phyloP scores from a whole-genome alignment of 2,329 filamentous ascomycete species.

The Alternaria gansuensis region DNA sequence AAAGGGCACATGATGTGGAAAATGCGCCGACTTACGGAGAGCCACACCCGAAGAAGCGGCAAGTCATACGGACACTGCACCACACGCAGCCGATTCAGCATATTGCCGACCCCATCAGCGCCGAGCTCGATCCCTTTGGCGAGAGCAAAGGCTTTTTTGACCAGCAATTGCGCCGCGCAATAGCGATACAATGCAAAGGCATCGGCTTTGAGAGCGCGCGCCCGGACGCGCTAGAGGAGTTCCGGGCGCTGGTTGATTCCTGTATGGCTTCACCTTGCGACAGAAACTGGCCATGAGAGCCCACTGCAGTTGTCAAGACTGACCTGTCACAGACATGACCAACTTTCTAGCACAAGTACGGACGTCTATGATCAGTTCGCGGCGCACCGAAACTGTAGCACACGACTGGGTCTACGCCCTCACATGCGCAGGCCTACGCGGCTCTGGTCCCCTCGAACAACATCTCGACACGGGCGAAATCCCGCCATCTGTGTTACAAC shows the following conservation, averaged over 20 bases:
- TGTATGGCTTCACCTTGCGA: constrained; percentile 58
- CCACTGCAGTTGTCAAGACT: constrained; percentile 18
- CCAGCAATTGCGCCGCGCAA: constrained; percentile 63
- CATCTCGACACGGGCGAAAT: constrained; percentile 56
- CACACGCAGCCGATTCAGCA: constrained; percentile 48
- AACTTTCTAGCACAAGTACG: constrained; percentile 63
- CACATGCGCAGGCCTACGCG: constrained; percentile 52
- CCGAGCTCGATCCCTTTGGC: constrained; percentile 43
- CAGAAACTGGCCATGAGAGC: constrained; percentile 16
- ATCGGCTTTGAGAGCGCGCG: constrained; percentile 65
- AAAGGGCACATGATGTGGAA: constrained; percentile 41
- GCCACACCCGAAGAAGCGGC: constrained; percentile 47
- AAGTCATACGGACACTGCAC: constrained; percentile 45
- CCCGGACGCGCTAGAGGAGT: constrained; percentile 65
- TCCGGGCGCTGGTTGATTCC: constrained; percentile 65
- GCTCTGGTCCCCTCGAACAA: constrained; percentile 51
- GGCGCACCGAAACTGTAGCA: constrained; percentile 65
- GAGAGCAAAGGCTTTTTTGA: constrained; percentile 64
- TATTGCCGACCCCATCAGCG: constrained; percentile 47
- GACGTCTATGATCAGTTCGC: constrained; percentile 65
- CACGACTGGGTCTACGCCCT: constrained; percentile 67
- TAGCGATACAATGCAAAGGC: constrained; percentile 61
- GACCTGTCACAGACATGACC: constrained; percentile 59
- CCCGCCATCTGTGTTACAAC: constrained; percentile 49
- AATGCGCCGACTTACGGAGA: constrained; percentile 32